Evolutionary conservation across 2,329 filamentous ascomycete species (phyloP).

Genomic region (Alternaria ventricosa): DNA sequence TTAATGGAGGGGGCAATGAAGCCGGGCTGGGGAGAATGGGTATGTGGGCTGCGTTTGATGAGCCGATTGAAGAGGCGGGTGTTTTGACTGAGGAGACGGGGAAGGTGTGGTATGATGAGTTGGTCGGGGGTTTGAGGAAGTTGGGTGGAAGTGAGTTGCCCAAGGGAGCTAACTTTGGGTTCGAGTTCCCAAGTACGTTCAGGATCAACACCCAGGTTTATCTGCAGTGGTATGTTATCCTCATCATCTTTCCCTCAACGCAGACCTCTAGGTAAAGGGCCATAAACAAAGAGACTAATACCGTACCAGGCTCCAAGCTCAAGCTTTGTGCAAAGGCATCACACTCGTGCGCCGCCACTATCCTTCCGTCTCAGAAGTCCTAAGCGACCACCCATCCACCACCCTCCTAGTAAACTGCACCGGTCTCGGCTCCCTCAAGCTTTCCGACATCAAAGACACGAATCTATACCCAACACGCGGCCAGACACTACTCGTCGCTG

Average conservation of each 20-base stretch:
- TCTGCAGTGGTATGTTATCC: conserved; percentile 41
- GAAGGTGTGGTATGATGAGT: conserved; percentile 52
- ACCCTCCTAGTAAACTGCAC: conserved; percentile 85
- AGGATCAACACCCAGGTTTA: conserved; percentile 49
- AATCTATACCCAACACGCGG: conserved; percentile 76
- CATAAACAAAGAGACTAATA: not conserved
- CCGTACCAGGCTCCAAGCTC: conserved; percentile 52
- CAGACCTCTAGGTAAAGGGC: not conserved
- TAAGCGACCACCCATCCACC: conserved; percentile 64
- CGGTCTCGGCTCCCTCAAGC: conserved; percentile 74
- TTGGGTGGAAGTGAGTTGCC: conserved; percentile 43
- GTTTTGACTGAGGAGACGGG: conserved; percentile 47
- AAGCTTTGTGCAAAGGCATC: conserved; percentile 76
- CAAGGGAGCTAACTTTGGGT: conserved; percentile 44
- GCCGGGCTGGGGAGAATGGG: conserved; percentile 33
- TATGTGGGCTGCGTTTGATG: conserved; percentile 41
- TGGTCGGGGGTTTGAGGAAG: conserved; percentile 47
- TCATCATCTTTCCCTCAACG: not conserved
- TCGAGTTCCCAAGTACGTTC: conserved; percentile 47
- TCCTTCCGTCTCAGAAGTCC: conserved; percentile 73
- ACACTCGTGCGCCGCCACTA: conserved; percentile 55
- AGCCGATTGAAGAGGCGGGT: conserved; percentile 38
- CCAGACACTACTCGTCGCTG: conserved; percentile 77
- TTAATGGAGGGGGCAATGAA: conserved; percentile 21
- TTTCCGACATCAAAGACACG: conserved; percentile 83